Base-by-base conservation (phyloP, 2,329 filamentous ascomycete species). In the Bipolaris cookei region DNA sequence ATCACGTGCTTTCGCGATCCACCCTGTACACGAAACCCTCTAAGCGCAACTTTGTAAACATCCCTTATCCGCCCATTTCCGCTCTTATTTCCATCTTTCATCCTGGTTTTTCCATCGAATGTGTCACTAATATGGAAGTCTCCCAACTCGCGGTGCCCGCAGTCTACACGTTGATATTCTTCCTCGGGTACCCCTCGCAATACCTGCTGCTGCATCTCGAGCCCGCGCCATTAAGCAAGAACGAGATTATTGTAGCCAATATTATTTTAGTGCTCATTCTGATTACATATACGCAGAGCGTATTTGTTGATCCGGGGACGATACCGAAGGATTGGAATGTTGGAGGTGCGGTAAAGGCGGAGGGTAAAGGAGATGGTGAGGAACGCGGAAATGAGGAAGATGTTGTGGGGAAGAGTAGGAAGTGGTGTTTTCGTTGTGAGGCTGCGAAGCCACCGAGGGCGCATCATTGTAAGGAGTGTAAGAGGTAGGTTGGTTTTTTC, bases 391-490 rank as follows among this genome's bases (percentile, higher is more conserved):
- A 35, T 4, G 30, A 21, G 32, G 42, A 39, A 45, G 52, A 32
- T 14, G 44, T 51, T 13, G 47, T 61, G 14, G 51, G 52, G n/a
- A 65, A 76, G 57, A 75, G 63, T 39, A 68, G 77, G 56, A 78
- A 81, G 58, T 94, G 90, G 89, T 96, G 91, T 78, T 85, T 84
- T 63, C 92, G 90, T 75, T 96, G 91, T 75, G 79, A 85, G 45
- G 84, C 85, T 32, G 86, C 86, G 11, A 95, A 95, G 70, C 90
- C 91, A 1, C 86, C 88, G 0, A 82, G 91, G 62, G 86, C 90
- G 1, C 91, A 95, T 80, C 91, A 96, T 80, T 96, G 91, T 78
- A 88, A 87, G 61, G 84, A 85, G 65, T 96, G 91, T 78, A 81
- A 81, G 62, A 86, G 88, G 86, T 73, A 66, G 20, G 37, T 28